These are phyloP conservation scores for Crithidia brevicula DNA, from an alignment of 208 protist genomes.

Conservation along the genomic window DNA sequence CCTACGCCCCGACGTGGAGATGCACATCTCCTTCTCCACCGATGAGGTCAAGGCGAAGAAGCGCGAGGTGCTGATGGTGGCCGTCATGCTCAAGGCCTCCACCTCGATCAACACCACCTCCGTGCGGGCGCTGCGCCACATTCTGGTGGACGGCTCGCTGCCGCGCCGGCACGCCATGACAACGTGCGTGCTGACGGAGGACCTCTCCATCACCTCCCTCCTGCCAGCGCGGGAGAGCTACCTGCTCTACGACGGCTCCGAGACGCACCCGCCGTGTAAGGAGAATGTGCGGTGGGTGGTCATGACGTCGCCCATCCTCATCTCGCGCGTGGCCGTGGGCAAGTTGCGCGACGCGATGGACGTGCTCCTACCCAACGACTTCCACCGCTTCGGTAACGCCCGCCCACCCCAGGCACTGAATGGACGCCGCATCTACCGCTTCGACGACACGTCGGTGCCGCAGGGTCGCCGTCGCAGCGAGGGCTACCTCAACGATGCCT, in stretches of 20 bases:
- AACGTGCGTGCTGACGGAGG: slow-evolving; percentile 63
- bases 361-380: slow-evolving; percentile 48
- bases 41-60: slow-evolving; percentile 16
- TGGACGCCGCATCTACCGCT: slow-evolving; percentile 66
- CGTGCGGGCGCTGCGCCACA: slow-evolving; percentile 61
- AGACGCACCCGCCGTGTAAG: slow-evolving; percentile 75
- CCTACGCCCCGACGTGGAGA: slow-evolving; percentile 61
- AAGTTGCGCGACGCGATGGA: slow-evolving; percentile 57
- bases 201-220: slow-evolving; percentile 49
- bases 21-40: slow-evolving; percentile 67
- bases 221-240: slow-evolving; percentile 64
- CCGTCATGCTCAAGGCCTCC: slow-evolving; percentile 71
- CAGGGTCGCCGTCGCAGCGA: slow-evolving; percentile 1
- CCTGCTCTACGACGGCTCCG: slow-evolving; percentile 78
- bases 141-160: slow-evolving; percentile 62
- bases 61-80: slow-evolving; percentile 46
- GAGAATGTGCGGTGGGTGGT: slow-evolving; percentile 81
- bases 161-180: slow-evolving; percentile 59
- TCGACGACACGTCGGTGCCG: slow-evolving; percentile 40
- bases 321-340: slow-evolving; percentile 53
- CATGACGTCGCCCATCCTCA: slow-evolving; percentile 72
- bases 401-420: slow-evolving; percentile 70
- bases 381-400: slow-evolving; percentile 57
- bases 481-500: slow-evolving; percentile 27
- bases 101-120: slow-evolving; percentile 57